Evolutionary conservation across 306 rosid genomes (phyloP), one percentile per base, ranked within the genome.

Genomic region (Prunus mongolica): DNA sequence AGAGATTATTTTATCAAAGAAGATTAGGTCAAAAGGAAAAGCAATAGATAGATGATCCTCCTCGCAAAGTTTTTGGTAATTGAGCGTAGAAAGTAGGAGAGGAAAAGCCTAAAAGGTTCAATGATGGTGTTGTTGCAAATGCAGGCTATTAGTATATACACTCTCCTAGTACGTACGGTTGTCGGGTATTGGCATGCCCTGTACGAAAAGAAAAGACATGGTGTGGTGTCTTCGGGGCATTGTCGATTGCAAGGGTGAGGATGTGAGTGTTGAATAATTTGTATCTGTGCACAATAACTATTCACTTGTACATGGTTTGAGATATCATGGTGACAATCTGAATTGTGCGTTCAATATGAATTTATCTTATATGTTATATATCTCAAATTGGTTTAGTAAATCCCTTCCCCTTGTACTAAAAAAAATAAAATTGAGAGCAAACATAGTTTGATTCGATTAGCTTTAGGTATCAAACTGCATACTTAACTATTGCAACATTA

Each of bases 21-120:
- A 73, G 81, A 75, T 86, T 85, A 69, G 90, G 87, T 80, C 77
- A 56, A 49, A 87, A 83, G 81, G 77, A 71, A 56, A 71, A 52
- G 45, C 52, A 47, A 12, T 34, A 34, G 8, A 34, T 63, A 46
- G 34, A 68, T 25, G 41, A 61, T 70, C 38, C 69, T 75, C 22
- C 69, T 79, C 22, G 76, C 72, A 24, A 54, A 27, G 79, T 63
- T 57, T 19, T 89, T 65, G 91, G 88, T 81, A 78, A 81, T 77
- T 79, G 93, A 79, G 78, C 79, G 61, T n/a, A 55, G 66, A 88
- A 81, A 84, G 87, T 58, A 49, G n/a, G 8, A 61, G 16, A 67
- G 69, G 20, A 57, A 80, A 51, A 79, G n/a, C 28, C 19, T 10
- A 79, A 91, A 89, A 89, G 91, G 82, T 67, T 27, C 76, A 84